These are phyloP conservation scores for Blepharisma stoltei DNA, from an alignment of 73 alveolate genomes.

Conservation along the genomic window DNA sequence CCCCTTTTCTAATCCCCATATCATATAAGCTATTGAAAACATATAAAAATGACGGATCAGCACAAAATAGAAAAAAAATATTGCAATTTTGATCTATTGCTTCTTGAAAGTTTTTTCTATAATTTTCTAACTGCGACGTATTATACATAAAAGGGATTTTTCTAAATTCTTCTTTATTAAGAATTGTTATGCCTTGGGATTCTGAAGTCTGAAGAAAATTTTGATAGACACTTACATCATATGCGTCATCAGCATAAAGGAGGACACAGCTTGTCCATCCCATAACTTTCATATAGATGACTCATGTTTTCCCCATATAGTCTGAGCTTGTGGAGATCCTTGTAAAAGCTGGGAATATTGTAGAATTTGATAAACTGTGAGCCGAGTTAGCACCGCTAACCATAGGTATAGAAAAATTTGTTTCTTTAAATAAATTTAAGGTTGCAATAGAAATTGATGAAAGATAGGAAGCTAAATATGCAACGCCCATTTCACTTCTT, in stretches of 20 bases:
- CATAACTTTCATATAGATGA: background rate
- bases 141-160: background rate
- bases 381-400: background rate
- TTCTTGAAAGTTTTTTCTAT: background rate
- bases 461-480: background rate
- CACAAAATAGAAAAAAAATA: background rate
- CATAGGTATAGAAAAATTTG: background rate
- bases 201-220: background rate
- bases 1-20: constrained; percentile 5
- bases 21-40: background rate
- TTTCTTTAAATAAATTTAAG: background rate
- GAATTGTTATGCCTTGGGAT: background rate
- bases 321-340: background rate
- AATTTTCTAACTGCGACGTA: background rate
- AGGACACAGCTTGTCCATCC: background rate
- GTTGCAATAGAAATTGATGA: background rate
- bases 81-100: background rate
- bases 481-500: background rate
- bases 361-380: background rate
- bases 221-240: background rate
- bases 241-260: background rate
- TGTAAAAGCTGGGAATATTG: background rate
- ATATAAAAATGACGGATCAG: background rate
- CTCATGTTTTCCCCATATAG: background rate
- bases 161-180: constrained; percentile 2